Conservation (phyloP, 2,329 filamentous ascomycete species). For the Clathrospora elynae region DNA sequence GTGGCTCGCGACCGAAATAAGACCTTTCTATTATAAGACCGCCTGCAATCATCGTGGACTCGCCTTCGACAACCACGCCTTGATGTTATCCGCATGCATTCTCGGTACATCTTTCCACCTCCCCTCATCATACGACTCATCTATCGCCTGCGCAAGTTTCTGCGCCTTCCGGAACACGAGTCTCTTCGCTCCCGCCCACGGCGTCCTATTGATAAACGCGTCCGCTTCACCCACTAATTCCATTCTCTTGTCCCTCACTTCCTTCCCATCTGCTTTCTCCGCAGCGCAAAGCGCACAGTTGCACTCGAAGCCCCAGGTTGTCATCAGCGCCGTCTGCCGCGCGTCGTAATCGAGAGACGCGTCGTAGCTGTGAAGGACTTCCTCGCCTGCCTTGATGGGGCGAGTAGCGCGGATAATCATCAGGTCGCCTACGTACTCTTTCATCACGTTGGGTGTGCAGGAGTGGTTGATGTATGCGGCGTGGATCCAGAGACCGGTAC, state of each 20-base stretch:
- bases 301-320: conserved; percentile 52
- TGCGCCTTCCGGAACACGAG: conserved; percentile 32
- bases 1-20: too few relatives aligned
- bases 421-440: conserved; percentile 50
- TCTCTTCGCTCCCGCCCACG: conserved; percentile 37
- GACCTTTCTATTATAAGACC: too few relatives aligned
- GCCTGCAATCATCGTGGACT: conserved; percentile 12
- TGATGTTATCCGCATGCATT: conserved; percentile 18
- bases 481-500: conserved; percentile 49
- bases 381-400: conserved; percentile 31
- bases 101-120: conserved; percentile 28
- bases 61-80: conserved; percentile 29
- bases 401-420: conserved; percentile 49
- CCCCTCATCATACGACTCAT: conserved; percentile 33
- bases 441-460: conserved; percentile 49
- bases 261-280: conserved; percentile 37
- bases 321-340: conserved; percentile 35
- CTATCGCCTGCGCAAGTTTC: conserved; percentile 24
- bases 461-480: conserved; percentile 55
- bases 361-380: conserved; percentile 37
- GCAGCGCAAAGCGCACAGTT: conserved; percentile 47
- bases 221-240: conserved; percentile 33
- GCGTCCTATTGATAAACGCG: conserved; percentile 30
- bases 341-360: conserved; percentile 43
- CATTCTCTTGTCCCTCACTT: conserved; percentile 29